Base-by-base conservation (phyloP, 2,329 filamentous ascomycete genomes). In the Arthrobotrys entomopaga region DNA sequence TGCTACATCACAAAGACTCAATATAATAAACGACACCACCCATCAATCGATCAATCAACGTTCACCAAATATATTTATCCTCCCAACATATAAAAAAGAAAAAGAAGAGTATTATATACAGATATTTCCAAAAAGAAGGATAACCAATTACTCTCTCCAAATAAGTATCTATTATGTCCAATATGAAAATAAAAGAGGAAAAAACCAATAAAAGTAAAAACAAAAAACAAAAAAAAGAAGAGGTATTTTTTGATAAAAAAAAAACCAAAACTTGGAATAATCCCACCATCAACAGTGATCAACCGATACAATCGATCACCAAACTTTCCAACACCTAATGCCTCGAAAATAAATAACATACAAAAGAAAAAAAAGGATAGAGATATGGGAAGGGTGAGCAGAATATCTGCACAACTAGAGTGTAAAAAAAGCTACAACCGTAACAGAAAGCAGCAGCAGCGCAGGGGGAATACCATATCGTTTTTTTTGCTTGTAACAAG, bases 291-390 rank as follows among this genome's bases (percentile, higher is more conserved):
- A 26, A 26, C 24, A 26, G 24, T n/a, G n/a, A 26, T 7, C 24
- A 26, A 26, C 24, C 24, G 48, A 67, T 34, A 24, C 65, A 76
- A 60, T 22, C 24, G 20, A 43, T 1, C 56, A 60, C 38, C 53
- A 29, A 46, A n/a, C 1, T 19, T 40, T 26, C 16, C 42, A 56
- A 20, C 15, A 24, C 42, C 20, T 22, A 29, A 48, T 38, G 57
- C 29, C 61, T 24, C 34, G 11, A 65, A 29, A 49, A 43, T 54
- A 42, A 29, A 54, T 11, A 34, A 50, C 19, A 48, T 34, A 40
- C 43, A 52, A 46, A 34, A 19, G 42, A 52, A 50, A 63, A 71
- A 59, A 63, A 71, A 59, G 34, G 59, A 52, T 65, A 61, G 5
- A 34, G 48, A 22, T 48, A 13, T 26, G 46, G 43, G 22, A 53